Base-by-base conservation (phyloP, 2,329 filamentous ascomycete species). In the Colletotrichum costaricense region DNA sequence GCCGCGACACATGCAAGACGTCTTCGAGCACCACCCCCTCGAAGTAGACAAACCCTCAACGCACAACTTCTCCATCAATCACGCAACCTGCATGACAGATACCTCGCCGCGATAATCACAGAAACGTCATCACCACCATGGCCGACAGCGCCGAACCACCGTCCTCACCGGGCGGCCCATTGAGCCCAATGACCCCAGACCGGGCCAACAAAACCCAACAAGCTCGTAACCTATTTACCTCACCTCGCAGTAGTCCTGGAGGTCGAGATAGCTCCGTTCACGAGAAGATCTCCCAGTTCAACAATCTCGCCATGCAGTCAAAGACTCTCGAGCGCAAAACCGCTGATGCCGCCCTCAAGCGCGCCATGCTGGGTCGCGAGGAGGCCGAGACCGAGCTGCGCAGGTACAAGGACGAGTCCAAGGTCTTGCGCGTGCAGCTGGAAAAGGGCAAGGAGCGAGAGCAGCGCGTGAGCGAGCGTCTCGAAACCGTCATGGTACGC, bases 211-310 rank as follows among this genome's bases (percentile, higher is more conserved):
- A 87, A 75, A 83, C 81, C 74, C 77, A 84, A 73, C 80, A 82
- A 76, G 79, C 81, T 67, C 79, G 82, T 49, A 82, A 83, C 19
- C 76, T 83, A 67, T 80, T 84, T 76, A 78, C 82, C 30, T 79
- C 83, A 52, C 77, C 77, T 57, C 81, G 79, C 75, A 79, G 73
- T 78, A 84, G 83, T 70, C 82, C 82, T 19, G 67, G 69, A 22
- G 71, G 67, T 28, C 87, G 90, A 75, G 89, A 91, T 74, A 90
- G 89, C 77, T 89, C 90, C 26, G 91, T 93, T 6, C 86, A 91
- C 77, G 90, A 92, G 73, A 90, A 91, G 78, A 92, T 94, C 75
- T 91, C 90, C 78, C 93, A 93, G 81, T 94, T 94, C 82, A 93
- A 94, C 84, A 89, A 87, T 70, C 86, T 94, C 46, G 88, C 92